Base-by-base conservation (phyloP, 1,284 basidiomycete species). In the Rhizopogon hawkerae region DNA sequence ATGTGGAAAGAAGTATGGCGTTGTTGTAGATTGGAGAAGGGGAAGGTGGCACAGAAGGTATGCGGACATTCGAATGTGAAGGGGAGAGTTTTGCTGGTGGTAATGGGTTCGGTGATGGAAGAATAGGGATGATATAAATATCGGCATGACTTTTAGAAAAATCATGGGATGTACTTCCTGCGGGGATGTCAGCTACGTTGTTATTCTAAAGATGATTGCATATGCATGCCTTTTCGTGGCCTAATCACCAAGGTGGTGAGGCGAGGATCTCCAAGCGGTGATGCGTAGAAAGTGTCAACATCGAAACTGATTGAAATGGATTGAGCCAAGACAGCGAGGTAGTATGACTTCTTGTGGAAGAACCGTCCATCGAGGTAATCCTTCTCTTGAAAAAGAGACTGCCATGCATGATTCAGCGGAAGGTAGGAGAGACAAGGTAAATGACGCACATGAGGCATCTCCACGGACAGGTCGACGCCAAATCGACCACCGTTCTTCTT, bases 291-390 rank as follows among this genome's bases (percentile, higher is more conserved):
- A 6, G 79, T 67, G 4, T 85, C 78, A 9, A 85, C 76, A 34
- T 74, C 66, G 39, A 82, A 59, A 23, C 69, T 64, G 46, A 60
- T 68, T 39, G 68, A 69, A 35, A 97, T 66, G 1, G 80, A 78
- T 7, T 79, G 74, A 2, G 88, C 89, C 46, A 98, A 72, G 3
- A 79, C 79, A 6, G 92, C 86, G 10, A 98, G 77, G 68, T 93
- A 99, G 64, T 88, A 94, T 0, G 90, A 86, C 38, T 90, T 76
- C 67, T 98, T 98, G 65, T 95, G 87, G 63, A 95, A 94, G 67
- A 90, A 94, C 14, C 96, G 81, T 33, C 83, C 81, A 62, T 94
- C 89, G 49, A 93, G 72, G 57, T 93, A 90, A 63, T 98, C 95
- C 65, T 98, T 98, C 58, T 94, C 89, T 69, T 96, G 92, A 60